These are phyloP conservation scores for Xanthoconium stramineum DNA, from an alignment of 768 basidiomycete genomes.

Conservation along the genomic window DNA sequence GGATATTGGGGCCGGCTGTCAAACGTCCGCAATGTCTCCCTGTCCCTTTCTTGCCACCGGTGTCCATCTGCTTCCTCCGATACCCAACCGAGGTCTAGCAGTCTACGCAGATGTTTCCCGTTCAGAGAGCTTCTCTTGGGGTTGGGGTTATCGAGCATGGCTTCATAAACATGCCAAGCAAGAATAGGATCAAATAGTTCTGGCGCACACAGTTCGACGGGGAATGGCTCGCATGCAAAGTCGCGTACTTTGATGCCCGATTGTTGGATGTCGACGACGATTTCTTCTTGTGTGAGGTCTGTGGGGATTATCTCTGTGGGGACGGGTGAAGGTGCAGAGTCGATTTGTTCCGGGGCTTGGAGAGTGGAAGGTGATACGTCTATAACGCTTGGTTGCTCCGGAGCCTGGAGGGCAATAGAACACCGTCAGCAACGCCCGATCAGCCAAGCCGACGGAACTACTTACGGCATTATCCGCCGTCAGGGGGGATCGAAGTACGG, in stretches of 20 bases:
- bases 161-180: conserved; percentile 31
- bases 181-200: conserved; percentile 33
- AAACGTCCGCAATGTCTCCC: conserved; percentile 25
- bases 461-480: conserved; percentile 29
- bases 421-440: conserved; percentile 5
- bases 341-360: conserved; percentile 11
- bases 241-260: conserved; percentile 32
- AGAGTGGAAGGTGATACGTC: not conserved
- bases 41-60: conserved; percentile 27
- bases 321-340: conserved; percentile 30
- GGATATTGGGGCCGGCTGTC: conserved; percentile 25
- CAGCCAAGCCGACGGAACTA: not conserved
- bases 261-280: conserved; percentile 30
- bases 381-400: conserved; percentile 1
- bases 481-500: conserved; percentile 4
- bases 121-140: conserved; percentile 18
- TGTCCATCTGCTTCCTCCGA: conserved; percentile 17
- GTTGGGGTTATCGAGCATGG: conserved; percentile 18
- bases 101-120: conserved; percentile 27
- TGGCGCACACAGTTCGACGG: conserved; percentile 15
- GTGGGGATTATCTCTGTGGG: conserved; percentile 33
- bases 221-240: conserved; percentile 25
- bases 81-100: conserved; percentile 31
- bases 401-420: not conserved
- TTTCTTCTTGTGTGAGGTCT: conserved; percentile 33